Conservation (phyloP, 2,329 filamentous ascomycete genomes). For the Fusarium sp. region DNA sequence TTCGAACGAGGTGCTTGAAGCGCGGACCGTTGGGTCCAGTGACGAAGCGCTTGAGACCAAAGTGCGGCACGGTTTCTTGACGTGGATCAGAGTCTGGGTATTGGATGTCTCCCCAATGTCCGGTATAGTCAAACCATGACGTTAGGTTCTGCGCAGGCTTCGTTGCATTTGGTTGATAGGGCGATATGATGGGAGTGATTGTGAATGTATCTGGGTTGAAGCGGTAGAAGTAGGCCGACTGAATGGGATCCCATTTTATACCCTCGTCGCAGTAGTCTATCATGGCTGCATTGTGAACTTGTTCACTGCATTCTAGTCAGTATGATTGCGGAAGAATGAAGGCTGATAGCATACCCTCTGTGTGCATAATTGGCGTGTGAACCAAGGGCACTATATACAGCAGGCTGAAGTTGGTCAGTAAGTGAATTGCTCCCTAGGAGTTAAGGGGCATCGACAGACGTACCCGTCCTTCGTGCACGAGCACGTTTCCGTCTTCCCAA, state of each 20-base stretch:
- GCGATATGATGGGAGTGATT: conserved; percentile 35
- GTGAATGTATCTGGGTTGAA: conserved; percentile 44
- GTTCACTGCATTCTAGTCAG: conserved; percentile 40
- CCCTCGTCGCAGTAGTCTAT: conserved; percentile 52
- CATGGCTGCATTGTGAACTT: conserved; percentile 49
- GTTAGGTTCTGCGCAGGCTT: conserved; percentile 44
- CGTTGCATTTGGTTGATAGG: conserved; percentile 8
- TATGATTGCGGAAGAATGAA: rapidly evolving
- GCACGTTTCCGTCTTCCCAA: conserved; percentile 46
- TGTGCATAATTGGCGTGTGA: conserved; percentile 51
- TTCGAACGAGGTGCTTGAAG: conserved; percentile 49
- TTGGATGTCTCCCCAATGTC: conserved; percentile 49
- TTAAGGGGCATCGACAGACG: neutral
- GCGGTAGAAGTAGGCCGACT: conserved; percentile 52
- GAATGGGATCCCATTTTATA: conserved; percentile 49
- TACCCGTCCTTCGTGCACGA: conserved; percentile 45
- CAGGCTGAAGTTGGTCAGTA: conserved; percentile 42
- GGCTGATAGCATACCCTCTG: conserved; percentile 40
- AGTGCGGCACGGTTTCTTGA: conserved; percentile 47
- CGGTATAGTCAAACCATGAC: conserved; percentile 51
- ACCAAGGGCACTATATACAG: conserved; percentile 50
- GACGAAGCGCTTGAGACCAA: conserved; percentile 50
- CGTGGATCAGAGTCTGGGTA: conserved; percentile 49
- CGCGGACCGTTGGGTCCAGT: conserved; percentile 49
- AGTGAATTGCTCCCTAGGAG: neutral